A percentile compares a stretch with the other conserved stretches of the same genome.
These are phyloP conservation scores for Oxytropis ochrocephala DNA, from an alignment of 306 rosid species.

Conservation along the genomic window DNA sequence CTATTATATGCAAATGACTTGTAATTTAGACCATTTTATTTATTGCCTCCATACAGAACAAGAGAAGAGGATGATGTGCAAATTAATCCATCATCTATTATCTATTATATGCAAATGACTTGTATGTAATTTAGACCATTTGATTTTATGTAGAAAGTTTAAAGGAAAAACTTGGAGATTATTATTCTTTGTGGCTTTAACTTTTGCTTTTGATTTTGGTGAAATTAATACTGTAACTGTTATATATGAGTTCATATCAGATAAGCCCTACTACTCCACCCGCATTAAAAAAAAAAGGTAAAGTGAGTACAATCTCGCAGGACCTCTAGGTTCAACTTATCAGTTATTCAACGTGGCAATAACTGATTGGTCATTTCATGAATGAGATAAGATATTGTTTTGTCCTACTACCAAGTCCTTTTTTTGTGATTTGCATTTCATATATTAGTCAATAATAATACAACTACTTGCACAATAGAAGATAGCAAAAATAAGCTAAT, in stretches of 20 bases:
- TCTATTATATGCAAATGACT: too few species aligned
- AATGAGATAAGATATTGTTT: constrained; percentile 29
- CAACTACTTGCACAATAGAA: not conserved
- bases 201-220: not conserved
- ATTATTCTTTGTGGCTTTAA: not conserved
- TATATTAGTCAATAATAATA: constrained; percentile 22
- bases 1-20: constrained; percentile 2
- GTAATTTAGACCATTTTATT: not conserved
- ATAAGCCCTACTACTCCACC: not conserved
- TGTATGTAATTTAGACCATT: too few species aligned
- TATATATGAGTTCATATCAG: not conserved
- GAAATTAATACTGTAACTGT: not conserved
- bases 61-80: too few species aligned
- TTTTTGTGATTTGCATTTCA: not conserved
- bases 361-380: constrained; percentile 11
- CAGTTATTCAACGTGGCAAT: constrained; percentile 20
- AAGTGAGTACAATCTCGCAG: not conserved
- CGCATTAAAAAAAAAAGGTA: not conserved
- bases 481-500: not conserved
- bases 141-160: not conserved
- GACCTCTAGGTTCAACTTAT: not conserved
- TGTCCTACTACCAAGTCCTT: not conserved
- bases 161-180: not conserved
- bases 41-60: too few species aligned
- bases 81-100: too few species aligned